These are phyloP conservation scores for Biscogniauxia sp. DNA, from an alignment of 2,329 filamentous ascomycete genomes.

Conservation along the genomic window DNA sequence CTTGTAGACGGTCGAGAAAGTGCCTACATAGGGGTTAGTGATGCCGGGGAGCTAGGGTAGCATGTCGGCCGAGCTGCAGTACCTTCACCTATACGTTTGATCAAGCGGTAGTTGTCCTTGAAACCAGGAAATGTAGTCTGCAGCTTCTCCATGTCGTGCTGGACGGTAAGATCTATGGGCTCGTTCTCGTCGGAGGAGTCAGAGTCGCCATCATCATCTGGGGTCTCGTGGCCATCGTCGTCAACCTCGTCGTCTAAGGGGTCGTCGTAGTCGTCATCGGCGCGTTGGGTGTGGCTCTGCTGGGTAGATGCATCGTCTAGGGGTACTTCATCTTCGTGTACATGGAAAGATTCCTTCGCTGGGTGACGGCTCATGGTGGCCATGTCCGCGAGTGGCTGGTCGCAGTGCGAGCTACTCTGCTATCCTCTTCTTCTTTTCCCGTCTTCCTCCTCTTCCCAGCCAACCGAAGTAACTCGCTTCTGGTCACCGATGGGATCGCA, in stretches of 20 bases:
- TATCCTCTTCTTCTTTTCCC: constrained; percentile 1
- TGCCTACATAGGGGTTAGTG: constrained; percentile 55
- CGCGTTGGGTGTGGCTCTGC: constrained; percentile 34
- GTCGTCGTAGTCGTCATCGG: constrained; percentile 34
- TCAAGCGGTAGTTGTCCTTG: constrained; percentile 78
- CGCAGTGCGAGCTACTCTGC: not conserved
- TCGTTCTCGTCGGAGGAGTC: constrained; percentile 58
- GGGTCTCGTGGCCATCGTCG: constrained; percentile 36
- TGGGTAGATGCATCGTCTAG: constrained; percentile 31
- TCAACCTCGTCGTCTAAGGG: constrained; percentile 39
- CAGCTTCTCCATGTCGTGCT: constrained; percentile 84
- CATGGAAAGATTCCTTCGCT: not conserved
- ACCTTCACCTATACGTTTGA: constrained; percentile 98
- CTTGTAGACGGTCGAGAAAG: constrained; percentile 98
- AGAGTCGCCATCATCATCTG: constrained; percentile 42
- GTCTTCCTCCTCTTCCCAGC: not conserved
- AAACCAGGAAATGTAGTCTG: constrained; percentile 82
- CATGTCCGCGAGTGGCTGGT: not conserved
- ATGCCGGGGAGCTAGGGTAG: constrained; percentile 4
- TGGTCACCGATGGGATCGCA: not conserved
- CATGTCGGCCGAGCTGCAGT: constrained; percentile 17
- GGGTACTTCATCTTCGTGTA: constrained; percentile 2
- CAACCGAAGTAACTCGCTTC: constrained; percentile 3
- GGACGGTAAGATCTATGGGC: constrained; percentile 64
- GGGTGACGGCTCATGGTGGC: not conserved